Base-by-base conservation (phyloP, 1,139 yeast genomes). In the Candida dubliniensis region DNA sequence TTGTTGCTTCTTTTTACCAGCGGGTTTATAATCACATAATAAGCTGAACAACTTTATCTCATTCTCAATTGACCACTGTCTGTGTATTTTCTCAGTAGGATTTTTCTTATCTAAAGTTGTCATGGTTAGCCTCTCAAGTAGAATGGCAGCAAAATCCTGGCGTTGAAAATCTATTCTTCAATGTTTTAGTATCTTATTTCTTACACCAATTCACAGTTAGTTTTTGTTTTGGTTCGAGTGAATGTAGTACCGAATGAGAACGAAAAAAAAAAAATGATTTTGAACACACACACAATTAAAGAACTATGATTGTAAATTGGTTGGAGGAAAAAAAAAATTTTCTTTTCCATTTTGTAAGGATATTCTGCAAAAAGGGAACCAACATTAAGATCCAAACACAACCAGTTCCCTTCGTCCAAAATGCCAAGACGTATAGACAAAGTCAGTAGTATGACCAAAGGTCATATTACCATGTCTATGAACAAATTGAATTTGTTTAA, bases 401-500 rank as follows among this genome's bases (percentile, higher is more conserved):
- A 18, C 23, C 5, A 18, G 23, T 18, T 12, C 13, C 4, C 15
- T n/a, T 11, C 8, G 8, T 13, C 11, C 15, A 31, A 12, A 13
- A 82, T 83, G 88, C 86, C 87, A 47, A 78, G 85, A 67, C 79
- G 74, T 71, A 78, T 85, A 23, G 68, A 67, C 52, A 68, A 79
- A 53, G 64, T 82, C 62, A 74, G 79, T 69, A 79, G 85, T 45
- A 67, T 82, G 64, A 67, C 82, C 45, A 76, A 87, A 59, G 88
- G 88, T 8, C 81, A 90, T 50, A 80, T 93, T 55, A 86, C 98
- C 58, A 82, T 96, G 51, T 87, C 97, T 27, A 87, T 88, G 87
- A 91, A 88, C 80, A 90, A 90, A 70, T 84, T 81, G 69, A 93
- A 93, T 65, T 72, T 93, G 65, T 93, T 87, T 80, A 93, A 93